phyloP scores from a whole-genome alignment of 164 flowering plant genomes.

The Magnolia officinalis region DNA sequence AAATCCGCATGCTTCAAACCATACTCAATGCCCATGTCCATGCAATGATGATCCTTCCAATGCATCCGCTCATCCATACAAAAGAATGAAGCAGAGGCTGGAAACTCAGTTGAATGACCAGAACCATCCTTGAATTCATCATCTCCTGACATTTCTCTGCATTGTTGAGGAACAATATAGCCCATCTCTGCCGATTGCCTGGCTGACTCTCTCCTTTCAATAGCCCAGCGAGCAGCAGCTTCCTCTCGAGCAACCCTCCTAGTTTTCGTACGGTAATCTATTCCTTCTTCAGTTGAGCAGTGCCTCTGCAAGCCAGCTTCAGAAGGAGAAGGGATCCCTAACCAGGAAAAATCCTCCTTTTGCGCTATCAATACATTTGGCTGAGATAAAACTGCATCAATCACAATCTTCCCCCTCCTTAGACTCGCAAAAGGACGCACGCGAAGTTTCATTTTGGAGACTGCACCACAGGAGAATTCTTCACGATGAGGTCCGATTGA shows the following conservation, averaged over 20 bases:
- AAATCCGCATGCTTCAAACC: conserved; percentile 73
- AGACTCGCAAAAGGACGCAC: conserved; percentile 79
- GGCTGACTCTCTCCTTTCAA: conserved; percentile 68
- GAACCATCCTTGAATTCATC: conserved; percentile 28
- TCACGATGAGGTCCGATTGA: conserved; percentile 76
- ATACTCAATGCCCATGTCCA: conserved; percentile 76
- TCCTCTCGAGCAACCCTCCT: conserved; percentile 88
- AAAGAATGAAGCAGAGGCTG: conserved; percentile 35
- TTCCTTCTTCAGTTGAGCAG: conserved; percentile 85
- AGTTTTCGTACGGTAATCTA: conserved; percentile 79
- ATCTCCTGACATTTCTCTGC: conserved; percentile 22
- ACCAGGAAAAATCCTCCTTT: conserved; percentile 85
- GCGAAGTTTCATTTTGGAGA: conserved; percentile 66
- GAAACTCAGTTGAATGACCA: conserved; percentile 19
- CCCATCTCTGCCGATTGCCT: conserved; percentile 71
- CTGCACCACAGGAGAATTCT: conserved; percentile 91
- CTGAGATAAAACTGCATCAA: conserved; percentile 80
- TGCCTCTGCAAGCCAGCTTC: conserved; percentile 50
- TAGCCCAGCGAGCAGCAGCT: conserved; percentile 52
- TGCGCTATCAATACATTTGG: conserved; percentile 75
- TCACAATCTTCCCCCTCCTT: conserved; percentile 87
- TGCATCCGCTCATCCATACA: conserved; percentile 65
- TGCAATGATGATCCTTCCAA: conserved; percentile 73
- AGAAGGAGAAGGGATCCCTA: conserved; percentile 64
- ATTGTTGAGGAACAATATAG: conserved; percentile 47